Evolutionary conservation across 139 green algal species (phyloP), one percentile per base, ranked within the genome.

Genomic region (Coelastrella sp.): DNA sequence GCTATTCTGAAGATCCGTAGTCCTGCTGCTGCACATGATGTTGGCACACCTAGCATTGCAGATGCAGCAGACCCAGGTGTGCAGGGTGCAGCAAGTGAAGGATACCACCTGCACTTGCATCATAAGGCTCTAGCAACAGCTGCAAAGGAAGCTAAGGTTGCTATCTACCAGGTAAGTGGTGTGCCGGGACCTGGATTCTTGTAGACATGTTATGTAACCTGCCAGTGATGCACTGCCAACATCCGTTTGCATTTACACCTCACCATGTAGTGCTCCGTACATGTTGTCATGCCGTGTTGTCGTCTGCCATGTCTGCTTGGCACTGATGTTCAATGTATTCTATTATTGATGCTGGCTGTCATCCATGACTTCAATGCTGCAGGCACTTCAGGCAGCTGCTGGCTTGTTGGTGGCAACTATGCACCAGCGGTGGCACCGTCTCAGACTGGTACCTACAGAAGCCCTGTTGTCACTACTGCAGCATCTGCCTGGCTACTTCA

Each of bases 1-100:
- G 72, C 72, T 2, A 17, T 80, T 23, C 72, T 80, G 8, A 66
- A 80, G 34, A 30, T 80, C 30, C 72, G 72, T 30, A 50, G 72
- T 30, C 48, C 35, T 30, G 40, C 2, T 40, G 2, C 53, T 32
- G 53, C 19, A 19, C 2, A 27, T 64, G 5, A 32, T n/a, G 7
- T 27, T 9, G 19, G 53, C 2, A n/a, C 19, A 21, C 30, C 53
- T 27, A 64, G 53, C 21, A 32, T 5, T 64, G 53, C 19, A 64
- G 53, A 64, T 27, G 19, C 17, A n/a, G 11, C 17, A 9, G 30
- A 19, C 1, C 17, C 27, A 9, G 53, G 30, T 32, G 53, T 5
- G 1, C 53, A 32, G 15, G 11, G 8, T 53, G 68, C 9, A 59
- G 40, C 19, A 59, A 23, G n/a, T 23, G 15, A 77, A 23, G n/a